phyloP scores from a whole-genome alignment of 2,329 filamentous ascomycete species.

The Podosphaera aphanis region DNA sequence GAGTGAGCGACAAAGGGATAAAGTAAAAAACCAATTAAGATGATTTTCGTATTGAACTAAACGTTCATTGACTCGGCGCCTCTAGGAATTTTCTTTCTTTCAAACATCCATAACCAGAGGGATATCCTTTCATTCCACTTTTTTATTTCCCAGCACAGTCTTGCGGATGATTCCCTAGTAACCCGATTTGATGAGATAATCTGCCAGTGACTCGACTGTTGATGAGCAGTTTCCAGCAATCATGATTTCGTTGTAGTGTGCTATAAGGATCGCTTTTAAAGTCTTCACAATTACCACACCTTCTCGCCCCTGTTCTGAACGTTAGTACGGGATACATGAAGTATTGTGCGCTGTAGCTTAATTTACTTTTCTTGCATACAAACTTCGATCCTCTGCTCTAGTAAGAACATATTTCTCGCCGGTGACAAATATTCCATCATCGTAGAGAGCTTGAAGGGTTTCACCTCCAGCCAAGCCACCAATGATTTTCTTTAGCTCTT shows the following conservation, averaged over 20 bases:
- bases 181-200: conserved; percentile 50
- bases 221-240: conserved; percentile 53
- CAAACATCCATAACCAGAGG: not conserved
- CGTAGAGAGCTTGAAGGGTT: conserved; percentile 36
- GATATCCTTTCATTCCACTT: not conserved
- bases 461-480: conserved; percentile 24
- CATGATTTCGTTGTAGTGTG: conserved; percentile 55
- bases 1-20: too few relatives aligned
- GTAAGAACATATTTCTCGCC: conserved; percentile 60
- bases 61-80: not conserved
- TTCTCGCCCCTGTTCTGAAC: conserved; percentile 38
- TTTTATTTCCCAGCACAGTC: not conserved
- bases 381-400: conserved; percentile 49
- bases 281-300: conserved; percentile 73
- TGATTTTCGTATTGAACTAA: too few relatives aligned
- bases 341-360: not conserved
- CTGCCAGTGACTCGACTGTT: conserved; percentile 61
- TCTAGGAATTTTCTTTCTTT: conserved; percentile 1
- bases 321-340: conserved; percentile 1
- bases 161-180: conserved; percentile 34
- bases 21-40: too few relatives aligned
- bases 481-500: conserved; percentile 35
- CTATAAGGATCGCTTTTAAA: conserved; percentile 66
- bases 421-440: conserved; percentile 50
- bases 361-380: conserved; percentile 73